Evolutionary conservation across 148 eudicot species (phyloP).

Genomic region (Chenopodium quinoa): DNA sequence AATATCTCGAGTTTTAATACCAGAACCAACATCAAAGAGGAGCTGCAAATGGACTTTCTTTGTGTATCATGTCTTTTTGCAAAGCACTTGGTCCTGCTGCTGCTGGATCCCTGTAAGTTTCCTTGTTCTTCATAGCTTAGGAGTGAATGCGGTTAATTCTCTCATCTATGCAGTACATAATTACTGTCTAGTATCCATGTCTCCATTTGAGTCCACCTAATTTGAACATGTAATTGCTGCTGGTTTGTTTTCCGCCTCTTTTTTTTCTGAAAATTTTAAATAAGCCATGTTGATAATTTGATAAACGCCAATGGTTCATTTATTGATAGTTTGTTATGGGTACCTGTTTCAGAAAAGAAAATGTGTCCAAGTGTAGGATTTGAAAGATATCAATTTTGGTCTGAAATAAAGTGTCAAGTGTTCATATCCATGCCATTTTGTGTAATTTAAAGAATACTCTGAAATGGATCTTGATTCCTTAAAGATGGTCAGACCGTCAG

Average conservation of each 20-base stretch:
- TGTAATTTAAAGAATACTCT: neutral
- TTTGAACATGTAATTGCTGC: neutral
- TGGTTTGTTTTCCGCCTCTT: neutral
- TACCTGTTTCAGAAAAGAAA: neutral
- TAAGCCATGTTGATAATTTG: neutral
- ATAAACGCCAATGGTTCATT: neutral
- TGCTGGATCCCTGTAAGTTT: constrained; percentile 60
- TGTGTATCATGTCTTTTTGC: constrained; percentile 59
- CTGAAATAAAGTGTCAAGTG: neutral
- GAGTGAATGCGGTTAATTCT: neutral
- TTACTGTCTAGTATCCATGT: neutral
- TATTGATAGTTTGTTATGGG: no score
- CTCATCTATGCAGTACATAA: neutral
- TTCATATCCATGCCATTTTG: neutral
- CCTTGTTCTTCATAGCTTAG: neutral
- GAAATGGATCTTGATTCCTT: neutral
- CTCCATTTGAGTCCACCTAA: neutral
- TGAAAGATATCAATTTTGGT: neutral
- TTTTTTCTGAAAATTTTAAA: neutral
- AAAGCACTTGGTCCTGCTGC: constrained; percentile 70
- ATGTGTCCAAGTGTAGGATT: neutral
- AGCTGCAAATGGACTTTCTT: constrained; percentile 69
- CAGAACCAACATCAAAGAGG: constrained; percentile 70
- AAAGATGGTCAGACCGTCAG: neutral
- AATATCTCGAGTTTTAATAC: neutral